Evolutionary conservation across 306 rosid genomes (phyloP), one percentile per base, ranked within the genome.

Genomic region (Malus sylvestris): DNA sequence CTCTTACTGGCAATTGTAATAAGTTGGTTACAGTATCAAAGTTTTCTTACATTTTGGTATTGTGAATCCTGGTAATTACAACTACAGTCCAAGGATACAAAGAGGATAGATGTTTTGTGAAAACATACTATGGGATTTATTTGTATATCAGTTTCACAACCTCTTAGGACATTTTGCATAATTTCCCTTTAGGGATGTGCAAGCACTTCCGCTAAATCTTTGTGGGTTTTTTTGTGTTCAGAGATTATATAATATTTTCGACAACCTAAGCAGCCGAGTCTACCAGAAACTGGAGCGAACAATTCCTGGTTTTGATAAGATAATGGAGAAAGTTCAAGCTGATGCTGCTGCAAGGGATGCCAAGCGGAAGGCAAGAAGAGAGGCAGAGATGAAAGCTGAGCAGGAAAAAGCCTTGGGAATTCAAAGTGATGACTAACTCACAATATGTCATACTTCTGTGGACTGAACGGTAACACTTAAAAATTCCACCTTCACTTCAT

Each of bases 291-390:
- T 90, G 88, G 72, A 71, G 30, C 8, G 27, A 59, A 40, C 77
- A 32, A 53, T 87, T 82, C 92, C 96, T 42, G 98, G 96, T 70
- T 95, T 88, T 58, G 67, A 65, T 65, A 76, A 70, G 35, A 51
- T 90, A 79, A 18, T 38, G 82, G 55, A 83, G 42, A 87, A 88
- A 71, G 75, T 82, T 18, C 1, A 6, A 53, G 62, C 80, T 0
- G 87, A 85, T 74, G 65, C 29, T 20, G 0, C 1, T 7, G 67
- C 78, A 1, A 85, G 93, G 76, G 11, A 49, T 3, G 40, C 45
- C 23, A 81, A 40, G 79, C 70, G 80, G 57, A 62, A 20, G 79
- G 67, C 76, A 76, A 74, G 75, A 82, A 83, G 73, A 75, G 68
- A 67, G 60, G 83, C 84, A 19, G 15, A 68, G 68, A 80, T 70